These are phyloP conservation scores for Saccharomycopsis vini DNA, from an alignment of 805 yeast species.

Conservation along the genomic window DNA sequence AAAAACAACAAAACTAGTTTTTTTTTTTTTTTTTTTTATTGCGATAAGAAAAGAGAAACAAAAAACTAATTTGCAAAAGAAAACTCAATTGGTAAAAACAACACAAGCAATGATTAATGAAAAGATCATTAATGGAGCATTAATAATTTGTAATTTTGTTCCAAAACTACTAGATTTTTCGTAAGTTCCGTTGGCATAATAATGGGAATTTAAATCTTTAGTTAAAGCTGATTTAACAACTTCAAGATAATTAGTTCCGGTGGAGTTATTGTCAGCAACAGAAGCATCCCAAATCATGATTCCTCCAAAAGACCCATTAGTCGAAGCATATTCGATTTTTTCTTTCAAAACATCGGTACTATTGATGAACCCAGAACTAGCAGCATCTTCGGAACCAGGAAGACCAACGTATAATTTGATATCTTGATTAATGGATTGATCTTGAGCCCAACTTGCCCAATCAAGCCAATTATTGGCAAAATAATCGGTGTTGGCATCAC, in stretches of 20 bases:
- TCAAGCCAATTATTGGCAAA: conserved; percentile 43
- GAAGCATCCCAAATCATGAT: conserved; percentile 17
- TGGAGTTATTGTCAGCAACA: conserved; percentile 17
- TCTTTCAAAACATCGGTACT: conserved; percentile 26
- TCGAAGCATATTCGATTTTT: conserved; percentile 14
- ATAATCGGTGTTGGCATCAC: conserved; percentile 34
- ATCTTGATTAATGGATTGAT: conserved; percentile 53
- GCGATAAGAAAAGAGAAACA: too few species aligned
- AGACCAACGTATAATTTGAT: conserved; percentile 68
- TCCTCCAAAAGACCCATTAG: conserved; percentile 18
- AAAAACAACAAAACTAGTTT: background rate
- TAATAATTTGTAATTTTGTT: background rate
- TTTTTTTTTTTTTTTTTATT: too few species aligned
- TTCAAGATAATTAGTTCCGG: conserved; percentile 9
- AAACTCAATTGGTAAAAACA: background rate
- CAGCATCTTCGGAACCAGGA: conserved; percentile 55
- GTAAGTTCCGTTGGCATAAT: conserved; percentile 18
- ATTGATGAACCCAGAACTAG: conserved; percentile 53
- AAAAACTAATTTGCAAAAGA: background rate
- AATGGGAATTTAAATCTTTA: conserved; percentile 9
- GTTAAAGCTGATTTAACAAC: conserved; percentile 19
- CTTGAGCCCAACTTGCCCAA: conserved; percentile 45
- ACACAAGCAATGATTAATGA: background rate
- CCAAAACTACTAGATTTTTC: conserved; percentile 10
- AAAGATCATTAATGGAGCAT: too few species aligned